Evolutionary conservation across 2,329 filamentous ascomycete genomes (phyloP).

Genomic region (Penicillium sp.): DNA sequence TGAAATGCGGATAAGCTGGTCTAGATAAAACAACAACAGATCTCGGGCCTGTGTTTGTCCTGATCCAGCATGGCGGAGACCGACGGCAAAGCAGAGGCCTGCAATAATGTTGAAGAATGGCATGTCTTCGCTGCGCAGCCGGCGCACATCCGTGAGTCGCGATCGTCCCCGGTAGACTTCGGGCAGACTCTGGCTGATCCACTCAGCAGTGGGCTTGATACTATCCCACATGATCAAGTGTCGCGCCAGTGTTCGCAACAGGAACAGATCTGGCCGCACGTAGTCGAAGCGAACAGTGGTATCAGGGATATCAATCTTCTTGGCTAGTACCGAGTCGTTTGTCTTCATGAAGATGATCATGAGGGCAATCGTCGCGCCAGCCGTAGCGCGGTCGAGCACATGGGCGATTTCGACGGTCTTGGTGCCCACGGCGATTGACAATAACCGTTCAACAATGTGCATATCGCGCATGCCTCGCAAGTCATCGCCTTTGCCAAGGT

Average conservation of each 20-base stretch:
- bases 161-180: slow-evolving; percentile 62
- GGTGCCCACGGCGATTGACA: slow-evolving; percentile 79
- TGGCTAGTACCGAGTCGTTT: slow-evolving; percentile 78
- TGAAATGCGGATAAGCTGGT: slow-evolving; percentile 78
- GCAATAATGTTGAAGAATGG: slow-evolving; percentile 90
- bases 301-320: slow-evolving; percentile 90
- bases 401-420: slow-evolving; percentile 92
- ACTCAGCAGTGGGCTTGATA: slow-evolving; percentile 69
- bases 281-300: slow-evolving; percentile 92
- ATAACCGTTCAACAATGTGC: slow-evolving; percentile 82
- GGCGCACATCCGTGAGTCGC: slow-evolving; percentile 58
- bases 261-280: slow-evolving; percentile 85
- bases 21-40: slow-evolving; percentile 77
- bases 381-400: slow-evolving; percentile 85
- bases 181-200: slow-evolving; percentile 75
- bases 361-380: slow-evolving; percentile 87
- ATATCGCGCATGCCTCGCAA: slow-evolving; percentile 89
- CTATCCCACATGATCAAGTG: slow-evolving; percentile 91
- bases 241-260: slow-evolving; percentile 82
- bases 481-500: slow-evolving; percentile 85
- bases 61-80: slow-evolving; percentile 71
- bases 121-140: slow-evolving; percentile 76
- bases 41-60: slow-evolving; percentile 70
- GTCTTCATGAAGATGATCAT: slow-evolving; percentile 97
- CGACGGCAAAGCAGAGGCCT: slow-evolving; percentile 78